These are phyloP conservation scores for Spathaspora hagerdaliae DNA, from an alignment of 805 yeast genomes.

Conservation along the genomic window DNA sequence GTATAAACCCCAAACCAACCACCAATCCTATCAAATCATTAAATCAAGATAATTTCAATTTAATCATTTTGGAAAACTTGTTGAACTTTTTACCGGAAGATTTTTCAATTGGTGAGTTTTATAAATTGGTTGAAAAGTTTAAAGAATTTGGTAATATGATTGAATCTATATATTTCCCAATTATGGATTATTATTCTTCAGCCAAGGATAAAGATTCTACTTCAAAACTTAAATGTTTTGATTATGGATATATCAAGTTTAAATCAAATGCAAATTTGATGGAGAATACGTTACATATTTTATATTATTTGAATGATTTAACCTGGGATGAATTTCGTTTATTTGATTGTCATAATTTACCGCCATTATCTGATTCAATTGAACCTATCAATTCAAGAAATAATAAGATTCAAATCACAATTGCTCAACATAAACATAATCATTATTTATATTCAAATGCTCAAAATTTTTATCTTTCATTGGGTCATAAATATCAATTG, in stretches of 20 bases:
- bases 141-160: constrained; percentile 41
- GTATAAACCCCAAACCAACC: constrained; percentile 25
- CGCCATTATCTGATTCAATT: constrained; percentile 1
- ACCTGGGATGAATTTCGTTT: constrained; percentile 44
- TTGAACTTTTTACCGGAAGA: constrained; percentile 45
- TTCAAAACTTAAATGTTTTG: constrained; percentile 21
- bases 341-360: constrained; percentile 9
- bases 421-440: constrained; percentile 37
- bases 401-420: constrained; percentile 18
- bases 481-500: background rate
- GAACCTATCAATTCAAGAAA: background rate
- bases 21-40: constrained; percentile 1
- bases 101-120: constrained; percentile 35
- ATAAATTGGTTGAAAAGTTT: constrained; percentile 41
- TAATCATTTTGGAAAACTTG: constrained; percentile 38
- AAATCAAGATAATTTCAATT: constrained; percentile 8
- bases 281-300: constrained; percentile 45
- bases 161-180: constrained; percentile 51
- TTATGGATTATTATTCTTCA: constrained; percentile 9
- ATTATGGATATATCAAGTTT: constrained; percentile 55
- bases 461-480: constrained; percentile 4
- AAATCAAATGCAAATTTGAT: constrained; percentile 21
- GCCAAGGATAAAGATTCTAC: constrained; percentile 8
- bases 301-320: constrained; percentile 44
- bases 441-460: constrained; percentile 17